A percentile compares a stretch with the other conserved stretches of the same genome.
Evolutionary conservation across 176 grass and related monocot species (phyloP).

Genomic region (Zoysia pacifica): DNA sequence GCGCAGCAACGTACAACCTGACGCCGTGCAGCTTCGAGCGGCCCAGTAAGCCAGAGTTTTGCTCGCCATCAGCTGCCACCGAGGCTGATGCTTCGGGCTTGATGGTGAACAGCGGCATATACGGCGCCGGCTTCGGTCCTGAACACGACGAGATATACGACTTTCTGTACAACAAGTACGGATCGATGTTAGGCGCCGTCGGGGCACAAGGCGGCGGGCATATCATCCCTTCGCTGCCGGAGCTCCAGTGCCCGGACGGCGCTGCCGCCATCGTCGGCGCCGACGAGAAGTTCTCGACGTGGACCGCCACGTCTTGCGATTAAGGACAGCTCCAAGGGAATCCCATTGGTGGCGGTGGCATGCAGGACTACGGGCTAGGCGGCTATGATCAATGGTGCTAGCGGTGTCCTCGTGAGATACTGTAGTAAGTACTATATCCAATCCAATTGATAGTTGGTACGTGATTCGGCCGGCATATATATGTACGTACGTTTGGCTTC

Average conservation of each 20-base stretch:
- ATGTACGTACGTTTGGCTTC: slow-evolving; percentile 34
- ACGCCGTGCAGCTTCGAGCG: slow-evolving; percentile 49
- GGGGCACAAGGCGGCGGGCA: slow-evolving; percentile 26
- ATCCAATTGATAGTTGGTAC: slow-evolving; percentile 30
- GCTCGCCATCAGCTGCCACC: slow-evolving; percentile 19
- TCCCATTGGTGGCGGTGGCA: neutral
- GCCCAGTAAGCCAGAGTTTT: slow-evolving; percentile 58
- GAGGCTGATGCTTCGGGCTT: slow-evolving; percentile 34
- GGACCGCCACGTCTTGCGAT: slow-evolving; percentile 45
- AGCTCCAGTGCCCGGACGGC: slow-evolving; percentile 49
- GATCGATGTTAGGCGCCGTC: neutral
- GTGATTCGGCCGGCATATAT: neutral
- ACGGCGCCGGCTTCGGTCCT: slow-evolving; percentile 19
- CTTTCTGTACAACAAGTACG: slow-evolving; percentile 48
- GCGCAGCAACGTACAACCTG: slow-evolving; percentile 39
- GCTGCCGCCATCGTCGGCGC: slow-evolving; percentile 31
- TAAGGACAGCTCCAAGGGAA: slow-evolving; percentile 47
- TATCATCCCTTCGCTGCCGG: slow-evolving; percentile 31
- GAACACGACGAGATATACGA: slow-evolving; percentile 58
- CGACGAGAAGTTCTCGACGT: slow-evolving; percentile 54
- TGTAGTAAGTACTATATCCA: neutral
- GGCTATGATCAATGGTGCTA: slow-evolving; percentile 45
- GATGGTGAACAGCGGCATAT: slow-evolving; percentile 20
- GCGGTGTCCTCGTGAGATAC: neutral
- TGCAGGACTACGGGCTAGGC: slow-evolving; percentile 60